Conservation (phyloP, 164 flowering plant genomes). For the Santalum album region DNA sequence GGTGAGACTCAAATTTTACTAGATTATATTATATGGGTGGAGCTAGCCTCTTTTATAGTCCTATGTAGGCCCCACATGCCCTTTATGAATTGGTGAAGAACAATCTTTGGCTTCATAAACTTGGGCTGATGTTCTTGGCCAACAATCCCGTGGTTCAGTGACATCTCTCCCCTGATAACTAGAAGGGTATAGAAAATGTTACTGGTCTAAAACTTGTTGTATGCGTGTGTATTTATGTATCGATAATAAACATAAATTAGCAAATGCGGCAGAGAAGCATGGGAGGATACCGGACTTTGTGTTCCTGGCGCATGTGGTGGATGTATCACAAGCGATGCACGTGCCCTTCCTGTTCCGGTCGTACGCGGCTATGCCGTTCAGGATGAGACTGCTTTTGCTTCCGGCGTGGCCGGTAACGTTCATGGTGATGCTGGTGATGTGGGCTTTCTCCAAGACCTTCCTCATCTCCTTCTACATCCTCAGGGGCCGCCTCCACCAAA, state of each 20-base stretch:
- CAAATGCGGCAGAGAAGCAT: constrained; percentile 35
- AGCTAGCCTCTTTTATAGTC: no score
- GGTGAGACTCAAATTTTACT: no score
- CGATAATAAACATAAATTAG: neutral
- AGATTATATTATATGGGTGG: no score
- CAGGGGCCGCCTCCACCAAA: constrained; percentile 49
- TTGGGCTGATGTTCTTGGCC: no score
- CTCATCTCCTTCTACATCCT: constrained; percentile 47
- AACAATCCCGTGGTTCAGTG: no score
- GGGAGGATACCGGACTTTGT: constrained; percentile 66
- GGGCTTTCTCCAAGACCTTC: constrained; percentile 66
- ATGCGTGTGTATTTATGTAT: no score
- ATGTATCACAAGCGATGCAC: constrained; percentile 54
- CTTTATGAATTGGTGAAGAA: no score
- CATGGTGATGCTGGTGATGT: constrained; percentile 43
- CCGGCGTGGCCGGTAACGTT: constrained; percentile 50
- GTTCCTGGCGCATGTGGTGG: constrained; percentile 80
- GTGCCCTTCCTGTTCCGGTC: constrained; percentile 54
- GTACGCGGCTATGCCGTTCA: constrained; percentile 45
- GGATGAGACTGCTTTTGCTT: constrained; percentile 34
- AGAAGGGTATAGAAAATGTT: no score
- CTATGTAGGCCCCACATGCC: no score
- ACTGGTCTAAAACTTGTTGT: no score
- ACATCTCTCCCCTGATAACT: no score
- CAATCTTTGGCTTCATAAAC: no score